Percentiles rank a stretch among this genome's conserved stretches.
Conservation (phyloP, 352 stramenopile species). For the Phytophthora cactorum region DNA sequence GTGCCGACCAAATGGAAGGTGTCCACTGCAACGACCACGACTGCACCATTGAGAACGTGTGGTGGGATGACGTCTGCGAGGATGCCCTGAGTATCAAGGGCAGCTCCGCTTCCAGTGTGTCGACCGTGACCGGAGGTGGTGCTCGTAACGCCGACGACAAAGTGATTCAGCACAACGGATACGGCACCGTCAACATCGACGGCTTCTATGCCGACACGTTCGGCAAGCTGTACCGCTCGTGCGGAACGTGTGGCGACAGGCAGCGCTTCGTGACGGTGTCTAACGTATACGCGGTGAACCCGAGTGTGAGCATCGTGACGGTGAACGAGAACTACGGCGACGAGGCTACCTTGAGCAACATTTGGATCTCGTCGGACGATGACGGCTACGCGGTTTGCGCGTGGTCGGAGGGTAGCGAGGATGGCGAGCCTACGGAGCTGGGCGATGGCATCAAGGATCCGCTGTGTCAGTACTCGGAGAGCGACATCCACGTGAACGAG, state of each 20-base stretch:
- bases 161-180: not conserved
- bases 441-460: conserved; percentile 44
- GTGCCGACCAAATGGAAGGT: not conserved
- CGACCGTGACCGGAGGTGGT: not conserved
- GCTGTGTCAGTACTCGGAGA: conserved; percentile 11
- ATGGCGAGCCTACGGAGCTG: conserved; percentile 39
- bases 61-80: conserved; percentile 3
- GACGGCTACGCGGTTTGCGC: conserved; percentile 33
- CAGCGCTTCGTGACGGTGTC: not conserved
- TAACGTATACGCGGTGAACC: conserved; percentile 1
- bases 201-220: not conserved
- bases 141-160: conserved; percentile 1
- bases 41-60: not conserved
- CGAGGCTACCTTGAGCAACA: not conserved
- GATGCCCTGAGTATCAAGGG: not conserved
- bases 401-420: conserved; percentile 36
- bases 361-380: conserved; percentile 35
- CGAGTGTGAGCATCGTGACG: conserved; percentile 1
- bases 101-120: not conserved
- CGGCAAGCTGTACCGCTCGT: conserved; percentile 1
- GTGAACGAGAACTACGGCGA: not conserved
- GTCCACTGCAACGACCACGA: not conserved
- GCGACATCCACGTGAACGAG: conserved; percentile 35
- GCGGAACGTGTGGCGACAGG: not conserved
- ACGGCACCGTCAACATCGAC: not conserved